Percentiles rank a stretch among this genome's conserved stretches.
Conservation (phyloP, 495 filamentous ascomycete species). For the Amorphotheca resinae region DNA sequence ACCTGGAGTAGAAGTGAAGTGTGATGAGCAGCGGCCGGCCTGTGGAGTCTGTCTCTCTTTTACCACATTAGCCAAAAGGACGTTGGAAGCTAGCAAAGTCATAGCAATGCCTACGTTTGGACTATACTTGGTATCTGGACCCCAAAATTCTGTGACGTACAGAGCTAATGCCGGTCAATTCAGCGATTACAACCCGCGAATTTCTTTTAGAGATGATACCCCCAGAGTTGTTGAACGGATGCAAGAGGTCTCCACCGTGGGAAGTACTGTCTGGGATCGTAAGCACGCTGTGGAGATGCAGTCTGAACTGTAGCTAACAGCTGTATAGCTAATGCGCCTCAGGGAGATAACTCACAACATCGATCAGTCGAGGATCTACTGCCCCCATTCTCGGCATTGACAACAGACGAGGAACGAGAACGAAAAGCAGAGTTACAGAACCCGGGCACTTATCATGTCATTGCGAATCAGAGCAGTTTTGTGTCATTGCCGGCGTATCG, state of each 20-base stretch:
- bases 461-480: slow-evolving; percentile 45
- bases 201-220: slow-evolving; percentile 45
- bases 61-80: background rate
- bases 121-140: slow-evolving; percentile 28
- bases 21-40: slow-evolving; percentile 20
- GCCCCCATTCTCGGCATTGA: slow-evolving; percentile 40
- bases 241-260: slow-evolving; percentile 36
- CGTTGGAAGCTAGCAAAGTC: slow-evolving; percentile 7
- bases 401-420: slow-evolving; percentile 49
- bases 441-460: slow-evolving; percentile 46
- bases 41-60: slow-evolving; percentile 7
- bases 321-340: slow-evolving; percentile 21
- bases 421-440: slow-evolving; percentile 38
- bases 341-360: slow-evolving; percentile 21
- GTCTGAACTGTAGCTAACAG: slow-evolving; percentile 6
- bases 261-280: slow-evolving; percentile 44
- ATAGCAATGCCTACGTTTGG: slow-evolving; percentile 43
- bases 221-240: slow-evolving; percentile 42
- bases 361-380: slow-evolving; percentile 22
- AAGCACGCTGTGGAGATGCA: slow-evolving; percentile 14
- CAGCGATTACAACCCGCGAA: slow-evolving; percentile 42
- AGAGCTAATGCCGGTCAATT: background rate
- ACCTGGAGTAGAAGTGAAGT: slow-evolving; percentile 13
- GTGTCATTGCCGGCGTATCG: slow-evolving; percentile 39
- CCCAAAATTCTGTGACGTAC: background rate